A percentile compares a stretch with the other conserved stretches of the same genome.
phyloP scores from a whole-genome alignment of 73 alveolate species.

The Diophrys appendiculata region DNA sequence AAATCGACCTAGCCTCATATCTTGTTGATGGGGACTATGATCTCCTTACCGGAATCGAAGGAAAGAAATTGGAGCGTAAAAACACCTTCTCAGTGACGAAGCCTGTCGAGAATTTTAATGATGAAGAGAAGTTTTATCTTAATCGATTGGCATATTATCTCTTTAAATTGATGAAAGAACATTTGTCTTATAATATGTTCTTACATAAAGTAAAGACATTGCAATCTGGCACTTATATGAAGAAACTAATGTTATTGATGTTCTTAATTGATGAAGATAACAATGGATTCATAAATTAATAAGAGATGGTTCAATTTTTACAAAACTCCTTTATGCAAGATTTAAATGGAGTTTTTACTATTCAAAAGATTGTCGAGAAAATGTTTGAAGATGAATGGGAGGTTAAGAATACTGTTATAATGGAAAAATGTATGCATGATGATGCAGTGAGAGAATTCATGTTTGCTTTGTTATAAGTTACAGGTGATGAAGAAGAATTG shows the following conservation, averaged over 20 bases:
- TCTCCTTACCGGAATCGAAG: slow-evolving; percentile 9
- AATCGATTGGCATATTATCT: slow-evolving; percentile 38
- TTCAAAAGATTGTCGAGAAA: background rate
- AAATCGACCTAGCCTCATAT: slow-evolving; percentile 9
- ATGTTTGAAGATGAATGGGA: slow-evolving; percentile 3
- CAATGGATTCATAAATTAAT: background rate
- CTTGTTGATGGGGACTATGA: slow-evolving; percentile 41
- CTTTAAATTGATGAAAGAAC: slow-evolving; percentile 1
- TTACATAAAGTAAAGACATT: slow-evolving; percentile 5
- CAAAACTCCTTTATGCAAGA: background rate
- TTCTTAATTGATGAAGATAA: background rate
- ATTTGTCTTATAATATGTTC: background rate
- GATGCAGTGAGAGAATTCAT: too few relatives aligned
- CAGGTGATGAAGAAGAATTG: too few relatives aligned
- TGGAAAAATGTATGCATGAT: too few relatives aligned
- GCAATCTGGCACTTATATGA: background rate
- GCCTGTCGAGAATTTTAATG: slow-evolving; percentile 18
- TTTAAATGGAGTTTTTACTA: background rate
- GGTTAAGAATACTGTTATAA: too few relatives aligned
- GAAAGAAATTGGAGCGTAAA: background rate
- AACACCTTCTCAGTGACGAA: background rate
- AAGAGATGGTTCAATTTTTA: background rate
- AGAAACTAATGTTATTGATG: background rate
- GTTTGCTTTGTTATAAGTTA: too few relatives aligned
- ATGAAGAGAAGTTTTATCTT: slow-evolving; percentile 39